Base-by-base conservation (phyloP, 2,329 filamentous ascomycete species). In the Didymella pomorum region DNA sequence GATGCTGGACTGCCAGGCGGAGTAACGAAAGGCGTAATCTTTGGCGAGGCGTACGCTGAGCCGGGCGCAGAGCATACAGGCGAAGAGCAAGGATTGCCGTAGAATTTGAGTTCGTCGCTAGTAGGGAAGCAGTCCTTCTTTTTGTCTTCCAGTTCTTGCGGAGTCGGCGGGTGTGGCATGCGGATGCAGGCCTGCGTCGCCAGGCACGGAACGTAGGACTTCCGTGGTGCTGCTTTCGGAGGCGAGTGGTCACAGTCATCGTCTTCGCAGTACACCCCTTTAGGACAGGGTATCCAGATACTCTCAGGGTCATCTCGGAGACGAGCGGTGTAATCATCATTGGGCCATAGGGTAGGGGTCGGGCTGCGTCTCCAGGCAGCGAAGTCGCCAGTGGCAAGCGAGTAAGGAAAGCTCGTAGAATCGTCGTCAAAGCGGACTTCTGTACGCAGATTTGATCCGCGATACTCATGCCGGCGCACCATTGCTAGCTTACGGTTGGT, bases 401-500 rank as follows among this genome's bases (percentile, higher is more conserved):
- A 23, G 14, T 42, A 18, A 25, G 39, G 39, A 21, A 42, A 8
- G 10, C 8, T 4, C 4, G 20, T 11, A 25, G 9, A 11, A 14
- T 12, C 14, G 16, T 42, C 39, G 21, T 25, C 26, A 7, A n/a
- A 49, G 37, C 35, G 39, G 10, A 43, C 37, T 23, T 55, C 28
- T 25, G 5, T 33, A 9, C 21, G 52, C 12, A 48, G n/a, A 25
- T 16, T 29, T 11, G 52, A 49, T 23, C 39, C 14, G 4, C 18
- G 37, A 25, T 49, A 47, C 21, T 42, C 10, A 5, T 42, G 21
- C 29, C n/a, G 39, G 18, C 52, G 37, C 12, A 56, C 52, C n/a
- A 20, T 49, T 26, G 39, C 29, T 21, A 56, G 18, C 16, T 56
- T 56, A 5, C 37, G 46, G 21, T 50, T 56, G 9, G 28, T 29